phyloP scores from a whole-genome alignment of 306 rosid genomes.

The Echinosophora koreensis region DNA sequence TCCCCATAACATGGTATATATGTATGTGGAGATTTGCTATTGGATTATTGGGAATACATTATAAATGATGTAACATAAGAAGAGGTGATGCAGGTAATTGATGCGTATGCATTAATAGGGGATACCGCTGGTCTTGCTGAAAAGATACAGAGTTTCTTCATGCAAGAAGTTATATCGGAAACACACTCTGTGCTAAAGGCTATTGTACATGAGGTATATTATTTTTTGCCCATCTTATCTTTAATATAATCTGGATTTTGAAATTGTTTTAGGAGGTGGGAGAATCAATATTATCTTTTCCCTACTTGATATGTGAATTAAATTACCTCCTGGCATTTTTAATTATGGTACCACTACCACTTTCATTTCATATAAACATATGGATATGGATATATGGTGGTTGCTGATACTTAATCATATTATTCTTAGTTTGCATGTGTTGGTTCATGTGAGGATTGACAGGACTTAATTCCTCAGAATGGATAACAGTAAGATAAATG shows the following conservation, averaged over 20 bases:
- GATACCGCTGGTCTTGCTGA: constrained; percentile 96
- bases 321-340: constrained; percentile 15
- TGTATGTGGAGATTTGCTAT: constrained; percentile 12
- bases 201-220: constrained; percentile 79
- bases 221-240: constrained; percentile 29
- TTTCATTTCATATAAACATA: constrained; percentile 19
- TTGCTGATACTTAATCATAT: constrained; percentile 16
- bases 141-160: constrained; percentile 98
- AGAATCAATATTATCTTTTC: constrained; percentile 22
- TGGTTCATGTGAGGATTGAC: constrained; percentile 36
- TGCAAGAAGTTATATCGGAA: constrained; percentile 99
- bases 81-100: constrained; percentile 79
- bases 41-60: constrained; percentile 36
- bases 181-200: constrained; percentile 82
- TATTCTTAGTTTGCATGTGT: constrained; percentile 28
- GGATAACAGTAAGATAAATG: constrained; percentile 33
- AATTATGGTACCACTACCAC: constrained; percentile 8
- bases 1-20: constrained; percentile 9
- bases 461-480: constrained; percentile 20
- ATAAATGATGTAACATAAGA: constrained; percentile 40
- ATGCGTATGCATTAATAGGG: constrained; percentile 97
- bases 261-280: constrained; percentile 38
- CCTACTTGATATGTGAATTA: constrained; percentile 11
- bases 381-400: constrained; percentile 20
- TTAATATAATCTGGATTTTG: constrained; percentile 28